Evolutionary conservation across 2,329 filamentous ascomycete species (phyloP).

Genomic region (Monosporascus ibericus): DNA sequence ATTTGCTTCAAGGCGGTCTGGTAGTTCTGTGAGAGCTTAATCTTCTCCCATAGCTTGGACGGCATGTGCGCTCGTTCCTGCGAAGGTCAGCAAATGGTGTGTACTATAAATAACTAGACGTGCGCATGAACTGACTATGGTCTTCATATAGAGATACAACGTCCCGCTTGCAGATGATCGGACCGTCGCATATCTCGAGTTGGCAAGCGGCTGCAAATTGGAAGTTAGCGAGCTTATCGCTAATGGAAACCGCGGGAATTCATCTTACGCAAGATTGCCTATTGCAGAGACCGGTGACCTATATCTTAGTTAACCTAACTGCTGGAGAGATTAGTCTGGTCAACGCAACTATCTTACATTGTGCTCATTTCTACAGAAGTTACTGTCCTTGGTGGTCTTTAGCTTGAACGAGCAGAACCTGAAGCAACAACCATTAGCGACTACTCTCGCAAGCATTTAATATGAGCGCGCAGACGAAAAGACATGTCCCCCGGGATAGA

Average conservation of each 20-base stretch:
- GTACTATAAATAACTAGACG: not conserved
- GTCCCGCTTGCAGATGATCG: constrained; percentile 73
- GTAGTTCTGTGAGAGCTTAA: constrained; percentile 87
- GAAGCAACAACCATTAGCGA: not conserved
- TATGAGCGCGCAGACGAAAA: not conserved
- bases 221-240: not conserved
- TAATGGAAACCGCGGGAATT: not conserved
- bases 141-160: constrained; percentile 96
- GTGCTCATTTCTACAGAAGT: constrained; percentile 65
- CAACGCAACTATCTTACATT: constrained; percentile 53
- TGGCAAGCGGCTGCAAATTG: constrained; percentile 73
- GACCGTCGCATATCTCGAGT: constrained; percentile 88
- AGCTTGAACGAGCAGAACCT: constrained; percentile 85
- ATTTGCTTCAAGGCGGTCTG: constrained; percentile 82
- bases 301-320: not conserved
- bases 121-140: constrained; percentile 44
- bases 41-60: constrained; percentile 88
- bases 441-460: not conserved
- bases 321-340: not conserved
- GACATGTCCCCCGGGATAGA: constrained; percentile 54
- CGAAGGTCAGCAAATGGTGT: not conserved
- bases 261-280: constrained; percentile 1
- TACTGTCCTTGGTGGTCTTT: constrained; percentile 84
- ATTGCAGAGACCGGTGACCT: constrained; percentile 45
- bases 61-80: constrained; percentile 68